Conservation (phyloP, 192 early-diverging fungal species). For the Coemansia sp. region DNA sequence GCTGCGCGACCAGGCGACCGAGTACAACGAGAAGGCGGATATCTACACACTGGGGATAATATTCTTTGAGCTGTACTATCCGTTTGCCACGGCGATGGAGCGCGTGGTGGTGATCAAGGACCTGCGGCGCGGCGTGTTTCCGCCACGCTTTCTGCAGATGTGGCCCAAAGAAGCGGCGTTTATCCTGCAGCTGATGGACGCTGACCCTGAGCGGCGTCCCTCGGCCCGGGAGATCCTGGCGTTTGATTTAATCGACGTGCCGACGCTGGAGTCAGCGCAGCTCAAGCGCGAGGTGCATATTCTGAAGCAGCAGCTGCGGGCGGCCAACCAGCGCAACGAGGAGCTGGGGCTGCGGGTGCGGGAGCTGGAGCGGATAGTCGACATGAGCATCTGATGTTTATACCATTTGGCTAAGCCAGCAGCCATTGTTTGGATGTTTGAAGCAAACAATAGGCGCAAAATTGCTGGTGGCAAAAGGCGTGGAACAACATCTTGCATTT, state of each 20-base stretch:
- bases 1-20: conserved; percentile 22
- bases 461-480: neutral
- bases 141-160: conserved; percentile 59
- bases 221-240: conserved; percentile 68
- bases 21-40: conserved; percentile 79
- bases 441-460: neutral
- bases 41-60: conserved; percentile 96
- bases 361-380: conserved; percentile 48
- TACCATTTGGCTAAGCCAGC: too few relatives aligned
- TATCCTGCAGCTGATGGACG: conserved; percentile 79
- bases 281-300: conserved; percentile 37
- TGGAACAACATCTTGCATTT: neutral
- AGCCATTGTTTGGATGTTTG: too few relatives aligned
- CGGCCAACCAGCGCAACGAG: conserved; percentile 49
- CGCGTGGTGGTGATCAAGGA: conserved; percentile 69
- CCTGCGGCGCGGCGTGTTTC: conserved; percentile 75
- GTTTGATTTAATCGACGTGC: conserved; percentile 65
- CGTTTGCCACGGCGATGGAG: conserved; percentile 90
- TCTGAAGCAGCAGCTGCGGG: conserved; percentile 43
- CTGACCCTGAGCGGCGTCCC: conserved; percentile 70
- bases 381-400: conserved; percentile 20
- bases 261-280: conserved; percentile 50
- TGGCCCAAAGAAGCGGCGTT: conserved; percentile 68
- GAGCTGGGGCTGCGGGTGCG: conserved; percentile 44
- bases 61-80: conserved; percentile 91